Base-by-base conservation (phyloP, 768 basidiomycete genomes). In the Collybia sp. region DNA sequence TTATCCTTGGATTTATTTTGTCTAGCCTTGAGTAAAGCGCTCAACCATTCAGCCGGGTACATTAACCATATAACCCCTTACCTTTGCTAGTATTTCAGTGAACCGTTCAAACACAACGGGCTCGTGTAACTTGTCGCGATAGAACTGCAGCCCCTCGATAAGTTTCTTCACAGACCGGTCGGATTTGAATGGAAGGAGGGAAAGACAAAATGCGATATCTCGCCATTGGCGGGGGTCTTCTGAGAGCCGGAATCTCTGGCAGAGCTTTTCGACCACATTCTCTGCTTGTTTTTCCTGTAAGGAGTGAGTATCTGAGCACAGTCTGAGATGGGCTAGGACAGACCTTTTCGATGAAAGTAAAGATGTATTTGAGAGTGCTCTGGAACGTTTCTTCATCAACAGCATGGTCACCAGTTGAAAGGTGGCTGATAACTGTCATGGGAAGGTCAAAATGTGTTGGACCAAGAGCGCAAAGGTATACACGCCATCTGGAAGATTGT, bases 91-190 rank as follows among this genome's bases (percentile, higher is more conserved):
- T 48, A 98, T 97, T 59, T 98, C 94, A 19, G 75, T 76, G 64
- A 99, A 97, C 39, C 83, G 72, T 25, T 71, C 74, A 61, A 76
- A 97, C 5, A 99, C 95, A 1, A 65, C 70, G 35, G 81, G 73
- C 50, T 98, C 94, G 66, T 95, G 90, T 34, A 99, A 69, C 66
- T 99, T 99, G 71, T 98, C 96, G 43, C 93, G 85, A 58, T 99
- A 99, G 67, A 84, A 88, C 39, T 85, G 90, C 17, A 99, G 63
- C 1, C 82, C 93, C 53, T 98, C 95, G 55, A 93, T 88, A 49
- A 98, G 79, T 62, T 94, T 96, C 79, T 96, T 97, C 56, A 97
- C 82, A 0, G 93, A 95, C 30, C 88, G 80, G 54, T 99, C 96
- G 1, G 93, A 94, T 62, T 97, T 97, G 87, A 90, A 99, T 0